Percentiles rank a stretch among this genome's conserved stretches.
phyloP scores from a whole-genome alignment of 1,284 basidiomycete genomes.

The Singerocomus rubriflavus region DNA sequence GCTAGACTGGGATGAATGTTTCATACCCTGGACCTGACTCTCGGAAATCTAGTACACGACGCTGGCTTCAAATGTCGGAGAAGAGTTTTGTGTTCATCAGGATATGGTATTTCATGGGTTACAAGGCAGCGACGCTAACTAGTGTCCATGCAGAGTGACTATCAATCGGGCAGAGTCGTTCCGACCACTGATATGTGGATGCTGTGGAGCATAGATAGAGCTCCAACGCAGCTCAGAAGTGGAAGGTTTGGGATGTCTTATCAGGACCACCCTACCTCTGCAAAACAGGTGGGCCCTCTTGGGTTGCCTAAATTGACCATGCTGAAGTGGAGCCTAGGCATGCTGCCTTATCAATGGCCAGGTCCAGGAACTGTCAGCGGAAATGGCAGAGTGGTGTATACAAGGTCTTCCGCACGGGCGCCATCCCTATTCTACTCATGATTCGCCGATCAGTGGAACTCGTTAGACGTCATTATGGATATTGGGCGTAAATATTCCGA shows the following conservation, averaged over 20 bases:
- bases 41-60: neutral
- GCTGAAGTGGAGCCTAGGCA: too few relatives aligned
- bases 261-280: conserved; percentile 2
- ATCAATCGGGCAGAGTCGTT: neutral
- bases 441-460: neutral
- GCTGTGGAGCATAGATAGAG: neutral
- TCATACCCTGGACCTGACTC: neutral
- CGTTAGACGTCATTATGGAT: neutral
- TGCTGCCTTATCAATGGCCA: too few relatives aligned
- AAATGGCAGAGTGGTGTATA: neutral
- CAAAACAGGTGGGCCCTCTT: neutral
- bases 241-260: conserved; percentile 1
- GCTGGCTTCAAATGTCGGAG: neutral
- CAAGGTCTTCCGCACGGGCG: neutral
- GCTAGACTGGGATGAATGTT: neutral
- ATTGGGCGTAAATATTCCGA: conserved; percentile 1
- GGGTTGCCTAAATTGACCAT: neutral
- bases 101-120: neutral
- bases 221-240: neutral
- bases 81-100: neutral
- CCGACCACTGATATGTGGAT: neutral
- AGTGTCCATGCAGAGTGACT: neutral
- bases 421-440: neutral
- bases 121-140: neutral
- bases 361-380: too few relatives aligned